Base-by-base conservation (phyloP, 495 filamentous ascomycete genomes). In the Podospora appendiculata region DNA sequence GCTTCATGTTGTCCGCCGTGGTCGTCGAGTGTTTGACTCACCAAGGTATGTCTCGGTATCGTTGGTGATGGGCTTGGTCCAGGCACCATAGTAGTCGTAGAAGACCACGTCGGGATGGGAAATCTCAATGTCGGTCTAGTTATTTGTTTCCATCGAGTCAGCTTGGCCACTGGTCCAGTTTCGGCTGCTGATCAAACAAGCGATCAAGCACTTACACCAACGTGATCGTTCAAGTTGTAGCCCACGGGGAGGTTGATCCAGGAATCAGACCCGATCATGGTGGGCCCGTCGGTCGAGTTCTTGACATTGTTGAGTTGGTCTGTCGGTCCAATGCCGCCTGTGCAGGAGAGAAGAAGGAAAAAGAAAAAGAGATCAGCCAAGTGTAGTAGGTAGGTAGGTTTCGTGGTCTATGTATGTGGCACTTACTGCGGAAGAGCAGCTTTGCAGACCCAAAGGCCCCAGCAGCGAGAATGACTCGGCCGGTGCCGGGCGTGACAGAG, bases 201-300 rank as follows among this genome's bases (percentile, higher is more conserved):
- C n/a, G n/a, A n/a, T 25, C 25, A 25, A 25, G 25, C 25, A 58
- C 64, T 64, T 60, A 69, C 69, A 57, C 86, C 83, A 50, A 80
- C 74, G 65, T 89, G 85, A 57, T 89, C 85, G 54, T 82, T 78
- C 33, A 88, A 61, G 57, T 85, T 86, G 50, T 84, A 74, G 25
- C 86, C 85, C 11, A 89, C 85, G 11, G 86, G 85, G 11, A 86
- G 70, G 49, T 81, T 73, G 60, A 89, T 84, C 84, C 84, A 88
- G 14, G 79, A 55, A 1, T 67, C 63, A 13, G 54, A 58, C 9
- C 53, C 65, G 48, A 79, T 71, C 72, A 81, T 72, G 9, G 62
- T 69, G 6, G 74, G 61, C 11, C 81, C 78, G 45, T 78, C 71
- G 1, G 72, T 69, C n/a, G 74, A 75, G 47, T 72, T 68, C 50